Evolutionary conservation across 169 alveolate genomes (phyloP).

Genomic region (Eimeria tenella): DNA sequence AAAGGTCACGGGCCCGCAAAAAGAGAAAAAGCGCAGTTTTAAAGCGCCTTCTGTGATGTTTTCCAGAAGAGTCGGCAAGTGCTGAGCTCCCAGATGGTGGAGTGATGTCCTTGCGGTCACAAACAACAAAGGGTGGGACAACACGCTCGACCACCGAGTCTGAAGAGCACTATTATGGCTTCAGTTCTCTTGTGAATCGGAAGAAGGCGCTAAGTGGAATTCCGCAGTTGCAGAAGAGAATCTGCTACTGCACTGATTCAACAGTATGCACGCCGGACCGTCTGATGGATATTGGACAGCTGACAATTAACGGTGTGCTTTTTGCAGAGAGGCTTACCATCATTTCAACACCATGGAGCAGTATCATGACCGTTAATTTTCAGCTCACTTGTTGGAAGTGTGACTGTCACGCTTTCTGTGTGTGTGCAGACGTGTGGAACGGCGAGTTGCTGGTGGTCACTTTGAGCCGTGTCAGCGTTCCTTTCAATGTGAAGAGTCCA

Average conservation of each 20-base stretch:
- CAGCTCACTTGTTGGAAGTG: background rate
- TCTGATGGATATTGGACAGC: conserved; percentile 49
- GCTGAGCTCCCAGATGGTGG: conserved; percentile 50
- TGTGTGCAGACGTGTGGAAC: conserved; percentile 61
- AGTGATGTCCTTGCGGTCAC: conserved; percentile 11
- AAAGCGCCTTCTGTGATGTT: background rate
- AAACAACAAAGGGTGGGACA: background rate
- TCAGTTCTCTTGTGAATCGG: conserved; percentile 33
- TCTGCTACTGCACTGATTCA: conserved; percentile 73
- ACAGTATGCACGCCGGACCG: conserved; percentile 55
- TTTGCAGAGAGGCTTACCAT: background rate
- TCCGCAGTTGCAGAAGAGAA: conserved; percentile 7
- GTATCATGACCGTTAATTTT: background rate
- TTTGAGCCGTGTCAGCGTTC: conserved; percentile 16
- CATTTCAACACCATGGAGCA: background rate
- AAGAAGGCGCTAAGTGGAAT: background rate
- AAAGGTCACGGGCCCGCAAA: too few species aligned
- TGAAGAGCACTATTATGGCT: conserved; percentile 16
- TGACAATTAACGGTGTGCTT: conserved; percentile 51
- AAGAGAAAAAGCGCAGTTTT: too few species aligned
- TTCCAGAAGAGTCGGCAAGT: background rate
- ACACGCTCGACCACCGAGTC: background rate
- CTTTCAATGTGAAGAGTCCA: conserved; percentile 35
- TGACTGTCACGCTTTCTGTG: background rate
- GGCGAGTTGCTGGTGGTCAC: conserved; percentile 26